phyloP scores from a whole-genome alignment of 2,329 filamentous ascomycete species.

The Penicillium carneum region DNA sequence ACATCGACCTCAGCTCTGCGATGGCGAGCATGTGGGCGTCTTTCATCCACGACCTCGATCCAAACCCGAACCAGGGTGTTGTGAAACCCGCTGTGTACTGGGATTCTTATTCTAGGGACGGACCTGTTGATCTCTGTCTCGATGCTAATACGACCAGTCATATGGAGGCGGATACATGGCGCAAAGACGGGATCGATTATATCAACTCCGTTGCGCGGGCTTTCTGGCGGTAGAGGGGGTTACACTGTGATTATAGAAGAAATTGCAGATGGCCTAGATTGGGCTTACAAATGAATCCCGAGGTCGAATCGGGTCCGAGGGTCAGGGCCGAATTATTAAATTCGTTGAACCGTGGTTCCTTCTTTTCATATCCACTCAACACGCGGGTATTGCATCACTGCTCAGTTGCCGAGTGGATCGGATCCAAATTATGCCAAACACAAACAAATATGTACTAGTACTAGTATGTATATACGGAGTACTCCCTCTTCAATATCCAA shows the following conservation, averaged over 20 bases:
- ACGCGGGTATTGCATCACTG: background rate
- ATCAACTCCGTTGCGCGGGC: conserved; percentile 39
- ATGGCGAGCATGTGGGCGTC: conserved; percentile 62
- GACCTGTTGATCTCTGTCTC: conserved; percentile 59
- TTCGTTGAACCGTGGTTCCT: background rate
- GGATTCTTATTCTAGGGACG: conserved; percentile 54
- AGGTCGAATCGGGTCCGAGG: background rate
- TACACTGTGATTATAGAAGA: background rate
- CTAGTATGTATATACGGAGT: background rate
- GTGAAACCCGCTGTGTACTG: conserved; percentile 45
- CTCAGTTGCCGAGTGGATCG: background rate
- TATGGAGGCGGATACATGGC: conserved; percentile 56
- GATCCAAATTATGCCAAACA: background rate
- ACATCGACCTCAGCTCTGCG: conserved; percentile 53
- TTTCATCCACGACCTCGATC: conserved; percentile 58
- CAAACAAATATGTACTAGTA: no score
- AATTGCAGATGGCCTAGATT: no score
- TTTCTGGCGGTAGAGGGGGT: conserved; percentile 34
- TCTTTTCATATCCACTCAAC: background rate
- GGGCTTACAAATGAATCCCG: no score
- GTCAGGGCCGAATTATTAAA: background rate
- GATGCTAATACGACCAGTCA: conserved; percentile 57
- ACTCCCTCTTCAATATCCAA: background rate
- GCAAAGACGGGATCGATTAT: conserved; percentile 46
- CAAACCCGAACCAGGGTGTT: conserved; percentile 45